These are phyloP conservation scores for Citrus mangshanensis DNA, from an alignment of 345 rosid species.

Conservation along the genomic window DNA sequence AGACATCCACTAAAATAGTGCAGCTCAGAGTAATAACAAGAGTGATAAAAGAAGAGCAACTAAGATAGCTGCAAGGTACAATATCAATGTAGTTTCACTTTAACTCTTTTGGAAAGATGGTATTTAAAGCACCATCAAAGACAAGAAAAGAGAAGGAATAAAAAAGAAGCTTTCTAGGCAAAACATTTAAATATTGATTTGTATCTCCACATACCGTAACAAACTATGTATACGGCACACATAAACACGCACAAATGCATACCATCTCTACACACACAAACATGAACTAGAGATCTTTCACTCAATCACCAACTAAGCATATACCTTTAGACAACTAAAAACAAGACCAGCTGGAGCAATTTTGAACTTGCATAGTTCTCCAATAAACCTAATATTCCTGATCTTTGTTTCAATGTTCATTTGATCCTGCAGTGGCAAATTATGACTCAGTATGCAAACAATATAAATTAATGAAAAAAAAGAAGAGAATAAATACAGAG, in stretches of 20 bases:
- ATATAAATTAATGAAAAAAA: not conserved
- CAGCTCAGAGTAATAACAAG: not conserved
- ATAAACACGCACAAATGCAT: no score
- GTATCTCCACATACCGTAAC: not conserved
- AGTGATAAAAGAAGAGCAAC: not conserved
- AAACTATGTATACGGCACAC: not conserved
- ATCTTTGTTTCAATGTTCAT: slow-evolving; percentile 98
- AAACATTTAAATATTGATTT: not conserved
- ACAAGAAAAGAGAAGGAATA: not conserved
- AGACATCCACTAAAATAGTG: not conserved
- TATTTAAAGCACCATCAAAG: not conserved
- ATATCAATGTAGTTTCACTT: not conserved
- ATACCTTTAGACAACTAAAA: slow-evolving; percentile 95
- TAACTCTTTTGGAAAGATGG: not conserved
- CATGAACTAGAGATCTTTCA: not conserved
- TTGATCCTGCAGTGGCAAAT: slow-evolving; percentile 76
- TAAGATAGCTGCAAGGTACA: not conserved
- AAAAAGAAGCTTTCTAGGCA: not conserved
- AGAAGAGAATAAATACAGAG: slow-evolving; percentile 11
- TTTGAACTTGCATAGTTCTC: slow-evolving; percentile 96
- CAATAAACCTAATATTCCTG: slow-evolving; percentile 95
- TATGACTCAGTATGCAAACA: slow-evolving; percentile 4
- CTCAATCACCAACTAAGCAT: slow-evolving; percentile 1
- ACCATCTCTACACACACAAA: not conserved
- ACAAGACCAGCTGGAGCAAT: slow-evolving; percentile 79